phyloP scores from a whole-genome alignment of 257 asterid genomes.

The Nicotiana otophora region DNA sequence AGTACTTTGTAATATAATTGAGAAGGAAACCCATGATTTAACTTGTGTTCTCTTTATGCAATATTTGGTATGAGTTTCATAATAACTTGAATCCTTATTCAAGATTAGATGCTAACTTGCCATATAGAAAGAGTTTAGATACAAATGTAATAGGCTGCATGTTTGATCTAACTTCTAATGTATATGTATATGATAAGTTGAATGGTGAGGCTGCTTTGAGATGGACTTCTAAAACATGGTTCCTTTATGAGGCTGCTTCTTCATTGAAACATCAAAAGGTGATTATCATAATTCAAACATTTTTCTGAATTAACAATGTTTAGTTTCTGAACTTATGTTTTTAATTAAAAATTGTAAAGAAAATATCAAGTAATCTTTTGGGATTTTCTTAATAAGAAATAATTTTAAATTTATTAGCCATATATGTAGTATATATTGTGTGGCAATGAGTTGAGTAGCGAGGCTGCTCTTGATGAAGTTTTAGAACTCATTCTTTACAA shows the following conservation, averaged over 20 bases:
- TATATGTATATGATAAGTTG: neutral
- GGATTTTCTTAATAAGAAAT: too few species aligned
- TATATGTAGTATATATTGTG: neutral
- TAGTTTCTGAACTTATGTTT: neutral
- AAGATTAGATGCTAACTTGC: neutral
- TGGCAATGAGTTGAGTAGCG: neutral
- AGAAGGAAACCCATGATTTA: neutral
- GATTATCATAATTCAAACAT: too few species aligned
- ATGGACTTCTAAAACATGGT: neutral
- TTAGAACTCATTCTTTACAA: too few species aligned
- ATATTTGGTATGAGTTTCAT: neutral
- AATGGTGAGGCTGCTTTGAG: neutral
- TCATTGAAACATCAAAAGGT: neutral
- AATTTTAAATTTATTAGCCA: too few species aligned
- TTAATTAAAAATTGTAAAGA: neutral
- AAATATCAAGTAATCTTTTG: neutral
- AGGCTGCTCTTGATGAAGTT: constrained; percentile 1
- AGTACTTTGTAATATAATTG: neutral
- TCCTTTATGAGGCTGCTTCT: neutral
- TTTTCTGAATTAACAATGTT: too few species aligned
- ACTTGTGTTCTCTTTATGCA: neutral
- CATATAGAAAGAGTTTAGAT: too few species aligned
- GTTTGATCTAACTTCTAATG: neutral
- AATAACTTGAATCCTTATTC: neutral
- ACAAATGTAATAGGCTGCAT: neutral